Base-by-base conservation (phyloP, 495 filamentous ascomycete species). In the Daldinia concentrica region DNA sequence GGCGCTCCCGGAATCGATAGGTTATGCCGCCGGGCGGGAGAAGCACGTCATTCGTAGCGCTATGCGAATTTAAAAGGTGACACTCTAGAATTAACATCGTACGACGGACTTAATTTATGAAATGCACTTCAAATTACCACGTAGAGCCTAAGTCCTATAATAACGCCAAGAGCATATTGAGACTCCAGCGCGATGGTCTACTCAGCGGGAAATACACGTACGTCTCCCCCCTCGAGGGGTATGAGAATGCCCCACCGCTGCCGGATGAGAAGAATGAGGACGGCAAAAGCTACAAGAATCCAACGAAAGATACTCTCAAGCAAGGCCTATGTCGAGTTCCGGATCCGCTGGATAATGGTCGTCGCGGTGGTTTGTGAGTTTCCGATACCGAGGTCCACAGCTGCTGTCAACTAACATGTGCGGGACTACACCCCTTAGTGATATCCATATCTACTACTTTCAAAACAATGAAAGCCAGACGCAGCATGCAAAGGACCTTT, bases 401-500 rank as follows among this genome's bases (percentile, higher is more conserved):
- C 24, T 24, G 43, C 8, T 22, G 1, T 22, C 43, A 8, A 9
- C 62, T 74, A 39, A 71, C 32, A 34, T 19, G 30, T 36, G 52
- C 12, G 34, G n/a, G 43, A 19, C 43, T 9, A 12, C 8, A 48
- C 43, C n/a, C 39, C 6, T 24, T 19, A 87, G 85, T 71, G 93
- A 97, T 77, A 79, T 94, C 6, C 93, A 97, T 79, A 90, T 97
- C 73, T 96, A 95, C 79, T 90, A 91, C 74, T 88, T 87, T 69
- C 87, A 92, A 80, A 85, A 79, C 55, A 90, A 91, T 70, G 79
- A 84, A 0, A 79, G 82, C 19, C 90, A 96, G 77, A 72, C 79
- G 1, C 79, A 82, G 26, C 94, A 89, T 74, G 93, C 93, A 0
- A 82, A 80, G 15, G 89, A 90, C 24, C 84, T 97, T 0, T 91